These are phyloP conservation scores for Solanum medicagineum DNA, from an alignment of 257 asterid species.

Conservation along the genomic window DNA sequence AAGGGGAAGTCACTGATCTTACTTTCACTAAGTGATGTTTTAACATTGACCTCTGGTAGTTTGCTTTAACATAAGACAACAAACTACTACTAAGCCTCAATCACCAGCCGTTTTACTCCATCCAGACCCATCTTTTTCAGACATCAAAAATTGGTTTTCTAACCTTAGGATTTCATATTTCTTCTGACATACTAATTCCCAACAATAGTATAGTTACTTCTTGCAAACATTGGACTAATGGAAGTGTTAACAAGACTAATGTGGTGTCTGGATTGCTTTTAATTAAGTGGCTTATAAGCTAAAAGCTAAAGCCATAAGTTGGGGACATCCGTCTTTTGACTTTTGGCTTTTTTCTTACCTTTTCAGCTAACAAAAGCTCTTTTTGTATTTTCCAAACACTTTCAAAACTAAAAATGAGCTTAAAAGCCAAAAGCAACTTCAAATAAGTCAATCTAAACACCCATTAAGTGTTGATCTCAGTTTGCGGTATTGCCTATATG, in stretches of 20 bases:
- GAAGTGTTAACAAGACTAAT: neutral
- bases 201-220: neutral
- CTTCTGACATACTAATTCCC: neutral
- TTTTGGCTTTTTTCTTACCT: too few relatives aligned
- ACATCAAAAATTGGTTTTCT: neutral
- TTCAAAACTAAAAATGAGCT: too few relatives aligned
- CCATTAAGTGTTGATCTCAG: neutral
- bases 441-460: too few relatives aligned
- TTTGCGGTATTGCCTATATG: neutral
- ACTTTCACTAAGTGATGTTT: neutral
- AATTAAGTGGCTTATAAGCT: too few relatives aligned
- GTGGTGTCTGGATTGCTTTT: too few relatives aligned
- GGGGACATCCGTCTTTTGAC: too few relatives aligned
- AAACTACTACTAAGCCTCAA: neutral
- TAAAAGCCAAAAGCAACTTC: too few relatives aligned
- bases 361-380: too few relatives aligned
- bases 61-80: neutral
- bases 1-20: neutral
- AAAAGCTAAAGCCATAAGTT: too few relatives aligned
- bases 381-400: too few relatives aligned
- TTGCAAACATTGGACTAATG: neutral
- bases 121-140: neutral
- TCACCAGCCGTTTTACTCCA: neutral
- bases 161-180: neutral
- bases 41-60: neutral